Evolutionary conservation across 768 basidiomycete genomes (phyloP), one percentile per base, ranked within the genome.

Genomic region (Dacryopinax primogenitus): DNA sequence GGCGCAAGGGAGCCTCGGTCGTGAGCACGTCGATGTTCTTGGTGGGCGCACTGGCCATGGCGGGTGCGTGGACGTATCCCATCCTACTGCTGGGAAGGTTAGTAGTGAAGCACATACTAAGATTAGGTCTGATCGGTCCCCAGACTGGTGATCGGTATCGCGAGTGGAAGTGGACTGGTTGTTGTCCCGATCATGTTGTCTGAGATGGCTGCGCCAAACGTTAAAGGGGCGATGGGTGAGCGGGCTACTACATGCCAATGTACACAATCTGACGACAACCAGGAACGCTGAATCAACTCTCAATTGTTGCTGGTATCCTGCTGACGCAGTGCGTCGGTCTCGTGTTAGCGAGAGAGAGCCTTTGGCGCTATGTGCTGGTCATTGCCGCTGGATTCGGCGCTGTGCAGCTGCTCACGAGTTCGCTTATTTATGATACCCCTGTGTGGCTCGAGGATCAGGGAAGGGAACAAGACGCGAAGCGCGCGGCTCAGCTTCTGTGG

Each of bases 251-350:
- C 15, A 35, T 62, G 61, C 37, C 26, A 16, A 30, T n/a, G 0
- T 16, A 12, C 15, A 6, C 63, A 64, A 11, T 65, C 23, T 26
- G 33, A 3, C 62, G 4, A 12, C 4, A 12, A 30, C 21, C 66
- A 89, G 88, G 88, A 23, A 86, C 92, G 30, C 78, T 92, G 32
- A 90, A 87, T 0, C 91, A 92, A 69, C 76, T 93, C 30, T 84
- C 82, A 37, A 87, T 95, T 70, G 90, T 95, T 34, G 74, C 90
- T 63, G 90, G 90, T 32, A 87, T 96, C 68, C 86, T 95, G 80
- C 73, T 84, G n/a, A 88, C 92, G 0, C 94, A 98, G 71, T 74
- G 79, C 3, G 77, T 90, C 67, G 92, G 91, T 1, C 78, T 92
- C 36, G 73, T 77, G 63, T 78, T 89, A 61, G 86, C 90, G 16